These are phyloP conservation scores for Colletotrichum chlorophyti DNA, from an alignment of 2,329 filamentous ascomycete genomes.

Conservation along the genomic window DNA sequence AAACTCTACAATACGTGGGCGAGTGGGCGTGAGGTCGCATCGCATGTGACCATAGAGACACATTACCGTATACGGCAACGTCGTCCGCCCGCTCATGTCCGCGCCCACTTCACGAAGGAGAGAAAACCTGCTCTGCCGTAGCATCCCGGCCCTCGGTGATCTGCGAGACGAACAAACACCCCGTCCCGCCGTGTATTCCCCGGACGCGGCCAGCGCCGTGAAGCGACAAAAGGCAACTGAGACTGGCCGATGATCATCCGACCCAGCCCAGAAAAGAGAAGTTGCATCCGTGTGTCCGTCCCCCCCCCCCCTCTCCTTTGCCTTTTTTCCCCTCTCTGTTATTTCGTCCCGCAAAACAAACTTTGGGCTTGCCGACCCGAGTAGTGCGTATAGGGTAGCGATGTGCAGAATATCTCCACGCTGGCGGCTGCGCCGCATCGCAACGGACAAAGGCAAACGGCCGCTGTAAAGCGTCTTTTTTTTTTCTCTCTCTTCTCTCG, in stretches of 20 bases:
- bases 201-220: slow-evolving; percentile 23
- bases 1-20: not conserved
- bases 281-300: not conserved
- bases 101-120: not conserved
- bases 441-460: not conserved
- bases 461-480: not conserved
- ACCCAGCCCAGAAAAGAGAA: not conserved
- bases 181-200: slow-evolving; percentile 2
- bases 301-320: not conserved
- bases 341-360: slow-evolving; percentile 16
- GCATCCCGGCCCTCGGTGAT: slow-evolving; percentile 13
- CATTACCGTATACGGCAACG: not conserved
- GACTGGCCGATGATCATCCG: slow-evolving; percentile 11
- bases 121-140: slow-evolving; percentile 8
- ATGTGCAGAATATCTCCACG: slow-evolving; percentile 7
- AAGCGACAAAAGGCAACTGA: not conserved
- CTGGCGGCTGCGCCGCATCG: slow-evolving; percentile 16
- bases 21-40: slow-evolving; percentile 6
- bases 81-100: slow-evolving; percentile 17
- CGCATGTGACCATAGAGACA: not conserved
- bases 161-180: slow-evolving; percentile 1
- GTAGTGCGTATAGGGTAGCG: slow-evolving; percentile 1
- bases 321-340: not conserved
- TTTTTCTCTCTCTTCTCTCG: too few species aligned
- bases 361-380: slow-evolving; percentile 9